Evolutionary conservation across 345 rosid species (phyloP), one percentile per base, ranked within the genome.

Genomic region (Camelina hispida): DNA sequence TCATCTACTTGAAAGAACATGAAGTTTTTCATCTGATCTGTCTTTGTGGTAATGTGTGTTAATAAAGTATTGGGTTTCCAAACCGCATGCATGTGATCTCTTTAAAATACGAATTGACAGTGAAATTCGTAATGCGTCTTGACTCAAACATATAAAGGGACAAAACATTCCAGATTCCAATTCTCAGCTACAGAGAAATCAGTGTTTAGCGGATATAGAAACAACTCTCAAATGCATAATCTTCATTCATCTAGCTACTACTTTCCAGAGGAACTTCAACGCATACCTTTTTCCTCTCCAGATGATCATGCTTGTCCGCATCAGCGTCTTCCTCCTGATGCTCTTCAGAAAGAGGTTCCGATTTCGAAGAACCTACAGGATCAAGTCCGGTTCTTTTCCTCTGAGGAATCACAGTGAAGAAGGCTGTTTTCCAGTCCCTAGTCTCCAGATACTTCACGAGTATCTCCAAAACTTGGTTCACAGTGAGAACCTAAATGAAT

Each of bases 401-500:
- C 80, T 81, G 93, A 68, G 99, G 97, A 72, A 95, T 92, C 48
- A 90, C 98, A 57, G 89, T 85, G 76, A 90, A 92, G 85, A 95
- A 95, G 3, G 98, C 86, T 50, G 80, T 79, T 83, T 86, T 88
- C 98, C 97, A 91, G 77, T 91, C 93, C 79, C 66, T 83, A 6
- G 93, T 90, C 83, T 92, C 98, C 82, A 87, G 62, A 81, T 79
- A 95, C 85, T 86, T 85, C 4, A 92, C 89, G 30, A 91, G 90
- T 71, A 95, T 92, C 90, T 95, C 98, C 44, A 89, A 55, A 66
- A 94, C 98, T 83, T 94, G 98, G 81, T 94, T 94, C 71, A 94
- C 96, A 25, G 98, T 92, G 25, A 95, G 97, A 32, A 95, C 94
- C 98, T 95, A 85, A 50, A 47, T 13, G 40, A 62, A 71, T 23